Base-by-base conservation (phyloP, 2,329 filamentous ascomycete genomes). In the Rhinocladiella mackenziei region DNA sequence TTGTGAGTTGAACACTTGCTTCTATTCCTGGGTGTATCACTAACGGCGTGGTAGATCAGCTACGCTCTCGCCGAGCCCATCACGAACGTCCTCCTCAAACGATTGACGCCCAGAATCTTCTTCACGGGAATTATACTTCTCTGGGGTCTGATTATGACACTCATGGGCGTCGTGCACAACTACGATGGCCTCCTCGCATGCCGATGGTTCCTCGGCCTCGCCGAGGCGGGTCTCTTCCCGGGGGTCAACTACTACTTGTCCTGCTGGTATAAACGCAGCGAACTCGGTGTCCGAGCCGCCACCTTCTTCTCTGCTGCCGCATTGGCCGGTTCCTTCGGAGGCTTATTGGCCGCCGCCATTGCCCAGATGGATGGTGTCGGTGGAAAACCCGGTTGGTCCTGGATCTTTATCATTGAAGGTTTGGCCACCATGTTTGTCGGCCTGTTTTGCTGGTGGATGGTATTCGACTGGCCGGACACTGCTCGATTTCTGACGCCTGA, bases 51-150 rank as follows among this genome's bases (percentile, higher is more conserved):
- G 19, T 9, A 94, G 68, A 74, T 94, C 38, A 87, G 84, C 1
- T 95, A 95, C 61, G 76, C 85, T 2, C 65, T 89, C 22, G 88
- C 87, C 51, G 87, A 91, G 56, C 67, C 66, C 0, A 57, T 88
- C 26, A 88, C 86, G 48, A 94, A 94, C 61, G 71, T 91, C 33
- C 65, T 94, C 14, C 79, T 94, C 46, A 94, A 92, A 66, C 76
- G 74, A 17, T 68, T 86, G 49, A 76, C 1, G 86, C 89, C 0
- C 84, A 82, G 35, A 66, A 88, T 42, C 94, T 94, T 61, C 80
- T 94, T 48, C 84, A 53, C 50, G 0, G 89, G 87, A 51, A 94
- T 92, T 60, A 94, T 95, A 81, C 74, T 77, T 55, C 72, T 75
- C n/a, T 70, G 66, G 62, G 69, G 67, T 3, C 56, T 69, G 14